These are phyloP conservation scores for Plantago coronopus DNA, from an alignment of 305 asterid species.

Conservation along the genomic window DNA sequence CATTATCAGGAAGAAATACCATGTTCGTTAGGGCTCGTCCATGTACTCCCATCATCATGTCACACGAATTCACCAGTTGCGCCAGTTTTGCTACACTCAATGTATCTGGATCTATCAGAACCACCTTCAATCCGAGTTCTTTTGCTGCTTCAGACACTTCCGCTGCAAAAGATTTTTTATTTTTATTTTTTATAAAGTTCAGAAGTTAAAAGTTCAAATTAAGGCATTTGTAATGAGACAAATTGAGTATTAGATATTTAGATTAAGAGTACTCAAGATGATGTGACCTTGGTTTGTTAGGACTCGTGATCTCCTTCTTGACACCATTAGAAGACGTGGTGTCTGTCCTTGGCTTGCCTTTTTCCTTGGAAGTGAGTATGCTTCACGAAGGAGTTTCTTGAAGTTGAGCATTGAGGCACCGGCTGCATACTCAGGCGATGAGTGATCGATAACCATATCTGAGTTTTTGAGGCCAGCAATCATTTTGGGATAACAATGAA, in stretches of 20 bases:
- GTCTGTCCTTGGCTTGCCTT: too few species aligned
- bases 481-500: slow-evolving; percentile 81
- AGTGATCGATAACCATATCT: slow-evolving; percentile 42
- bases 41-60: slow-evolving; percentile 82
- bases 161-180: slow-evolving; percentile 30
- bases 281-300: too few species aligned
- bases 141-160: slow-evolving; percentile 47
- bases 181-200: too few species aligned
- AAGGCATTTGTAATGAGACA: too few species aligned
- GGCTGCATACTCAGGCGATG: slow-evolving; percentile 32
- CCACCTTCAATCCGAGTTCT: slow-evolving; percentile 57
- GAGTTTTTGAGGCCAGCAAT: slow-evolving; percentile 61
- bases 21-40: slow-evolving; percentile 98
- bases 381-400: slow-evolving; percentile 41
- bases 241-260: too few species aligned
- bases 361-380: slow-evolving; percentile 40
- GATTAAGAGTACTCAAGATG: too few species aligned
- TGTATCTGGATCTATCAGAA: slow-evolving; percentile 54
- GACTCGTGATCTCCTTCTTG: too few species aligned
- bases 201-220: too few species aligned
- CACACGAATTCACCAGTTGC: slow-evolving; percentile 65
- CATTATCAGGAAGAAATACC: slow-evolving; percentile 71
- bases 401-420: slow-evolving; percentile 51
- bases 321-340: too few species aligned
- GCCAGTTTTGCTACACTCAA: slow-evolving; percentile 57